Evolutionary conservation across 768 basidiomycete genomes (phyloP), one percentile per base, ranked within the genome.

Genomic region (Dioszegia crocea): DNA sequence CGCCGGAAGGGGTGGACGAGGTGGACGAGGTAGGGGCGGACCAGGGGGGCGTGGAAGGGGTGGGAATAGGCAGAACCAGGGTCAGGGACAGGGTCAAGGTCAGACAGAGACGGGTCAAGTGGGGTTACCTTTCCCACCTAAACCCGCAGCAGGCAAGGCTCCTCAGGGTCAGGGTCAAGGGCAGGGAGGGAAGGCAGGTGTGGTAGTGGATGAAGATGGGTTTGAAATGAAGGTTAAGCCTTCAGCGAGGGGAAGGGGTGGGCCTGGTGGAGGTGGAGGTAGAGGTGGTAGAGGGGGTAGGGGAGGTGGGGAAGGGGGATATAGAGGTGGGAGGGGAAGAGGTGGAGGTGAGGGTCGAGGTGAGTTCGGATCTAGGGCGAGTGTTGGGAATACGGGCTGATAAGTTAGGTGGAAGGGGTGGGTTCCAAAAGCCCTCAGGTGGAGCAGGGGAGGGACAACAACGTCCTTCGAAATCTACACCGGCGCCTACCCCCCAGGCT

Each of bases 141-240:
- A n/a, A n/a, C n/a, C 43, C n/a, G n/a, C 10, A 6, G n/a, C 43
- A n/a, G n/a, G n/a, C n/a, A n/a, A n/a, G n/a, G n/a, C n/a, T n/a
- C n/a, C n/a, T 8, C 17, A 45, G 44, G 36, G 17, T 38, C 36
- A 38, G 17, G 36, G 36, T 38, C 36, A 38, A 38, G 29, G 47
- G 26, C 47, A 48, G 21, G 12, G 57, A 9, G 27, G 38, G 3
- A 23, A 26, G 24, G 39, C 48, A 19, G 39, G 41, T n/a, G 50
- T 56, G 21, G 51, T 55, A 1, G 56, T 68, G 1, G 70, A 71
- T 48, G 70, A 62, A 40, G 70, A 71, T 47, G 70, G 70, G 31
- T 71, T 71, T 56, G 66, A 68, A 56, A 59, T 63, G 29, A 67
- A 66, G n/a, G 64, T 64, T 11, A 57, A 47, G 62, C 46, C 56